Evolutionary conservation across 805 yeast genomes (phyloP).

Genomic region (Yamadazyma endophytica): DNA sequence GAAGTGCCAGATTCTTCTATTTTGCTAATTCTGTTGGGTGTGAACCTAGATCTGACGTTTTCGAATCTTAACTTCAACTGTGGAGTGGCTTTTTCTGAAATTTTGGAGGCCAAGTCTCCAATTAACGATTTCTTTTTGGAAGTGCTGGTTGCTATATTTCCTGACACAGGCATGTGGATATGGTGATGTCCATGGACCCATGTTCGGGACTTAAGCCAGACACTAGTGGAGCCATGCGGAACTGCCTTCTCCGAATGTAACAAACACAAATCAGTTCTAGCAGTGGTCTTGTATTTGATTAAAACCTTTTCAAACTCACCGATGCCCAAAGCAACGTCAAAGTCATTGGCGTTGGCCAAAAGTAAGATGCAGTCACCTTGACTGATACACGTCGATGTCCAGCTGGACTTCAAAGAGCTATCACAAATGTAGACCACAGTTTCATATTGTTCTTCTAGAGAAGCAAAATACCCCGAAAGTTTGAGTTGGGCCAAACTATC

Average conservation of each 20-base stretch:
- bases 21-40: slow-evolving; percentile 19
- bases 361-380: slow-evolving; percentile 94
- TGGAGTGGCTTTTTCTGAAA: slow-evolving; percentile 30
- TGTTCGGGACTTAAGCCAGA: slow-evolving; percentile 78
- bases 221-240: slow-evolving; percentile 76
- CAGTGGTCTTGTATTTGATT: slow-evolving; percentile 72
- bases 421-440: slow-evolving; percentile 90
- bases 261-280: slow-evolving; percentile 81
- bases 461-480: slow-evolving; percentile 85
- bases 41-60: slow-evolving; percentile 23
- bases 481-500: slow-evolving; percentile 73
- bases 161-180: slow-evolving; percentile 58
- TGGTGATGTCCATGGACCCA: slow-evolving; percentile 97
- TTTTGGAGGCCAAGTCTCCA: slow-evolving; percentile 32
- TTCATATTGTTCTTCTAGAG: slow-evolving; percentile 82
- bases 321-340: slow-evolving; percentile 52
- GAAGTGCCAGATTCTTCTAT: slow-evolving; percentile 20
- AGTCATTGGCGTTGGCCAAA: slow-evolving; percentile 76
- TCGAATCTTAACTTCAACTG: slow-evolving; percentile 28
- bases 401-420: slow-evolving; percentile 71
- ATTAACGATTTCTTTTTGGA: slow-evolving; percentile 14
- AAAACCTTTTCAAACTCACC: slow-evolving; percentile 85
- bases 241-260: slow-evolving; percentile 82
- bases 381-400: slow-evolving; percentile 90
- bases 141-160: slow-evolving; percentile 3